These are phyloP conservation scores for Carex myosuroides DNA, from an alignment of 176 grass and related monocot species.

Conservation along the genomic window DNA sequence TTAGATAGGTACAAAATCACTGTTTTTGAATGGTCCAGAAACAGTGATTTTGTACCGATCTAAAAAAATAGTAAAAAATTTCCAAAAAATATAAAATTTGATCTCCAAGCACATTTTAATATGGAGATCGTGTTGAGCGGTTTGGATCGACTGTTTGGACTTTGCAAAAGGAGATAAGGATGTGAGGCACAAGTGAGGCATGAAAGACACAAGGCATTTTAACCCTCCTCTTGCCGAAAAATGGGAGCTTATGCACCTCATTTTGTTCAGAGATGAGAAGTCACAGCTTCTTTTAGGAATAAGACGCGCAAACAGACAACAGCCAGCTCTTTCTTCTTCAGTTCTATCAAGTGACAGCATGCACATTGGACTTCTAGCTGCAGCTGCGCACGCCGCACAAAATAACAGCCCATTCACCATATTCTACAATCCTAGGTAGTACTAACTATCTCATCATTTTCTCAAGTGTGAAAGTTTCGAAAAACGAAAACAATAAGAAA, in stretches of 20 bases:
- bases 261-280: constrained; percentile 79
- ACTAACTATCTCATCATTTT: constrained; percentile 6
- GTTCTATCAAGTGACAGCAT: constrained; percentile 97
- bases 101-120: no score
- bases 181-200: no score
- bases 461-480: background rate
- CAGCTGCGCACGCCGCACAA: constrained; percentile 84
- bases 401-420: constrained; percentile 95
- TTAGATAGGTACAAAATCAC: no score
- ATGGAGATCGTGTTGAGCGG: no score
- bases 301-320: constrained; percentile 63
- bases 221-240: background rate
- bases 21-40: no score
- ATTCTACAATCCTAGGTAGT: constrained; percentile 96
- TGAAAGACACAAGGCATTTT: no score
- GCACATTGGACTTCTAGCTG: constrained; percentile 97
- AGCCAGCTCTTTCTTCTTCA: constrained; percentile 89
- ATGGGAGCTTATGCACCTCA: constrained; percentile 17
- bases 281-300: constrained; percentile 95
- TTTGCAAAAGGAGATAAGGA: no score
- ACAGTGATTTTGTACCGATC: no score
- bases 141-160: no score
- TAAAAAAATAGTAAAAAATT: no score
- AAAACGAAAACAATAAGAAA: background rate
- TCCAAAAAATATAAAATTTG: no score